Percentiles rank a stretch among this genome's conserved stretches.
phyloP scores from a whole-genome alignment of 1,284 basidiomycete species.

The Leccinum discolor region DNA sequence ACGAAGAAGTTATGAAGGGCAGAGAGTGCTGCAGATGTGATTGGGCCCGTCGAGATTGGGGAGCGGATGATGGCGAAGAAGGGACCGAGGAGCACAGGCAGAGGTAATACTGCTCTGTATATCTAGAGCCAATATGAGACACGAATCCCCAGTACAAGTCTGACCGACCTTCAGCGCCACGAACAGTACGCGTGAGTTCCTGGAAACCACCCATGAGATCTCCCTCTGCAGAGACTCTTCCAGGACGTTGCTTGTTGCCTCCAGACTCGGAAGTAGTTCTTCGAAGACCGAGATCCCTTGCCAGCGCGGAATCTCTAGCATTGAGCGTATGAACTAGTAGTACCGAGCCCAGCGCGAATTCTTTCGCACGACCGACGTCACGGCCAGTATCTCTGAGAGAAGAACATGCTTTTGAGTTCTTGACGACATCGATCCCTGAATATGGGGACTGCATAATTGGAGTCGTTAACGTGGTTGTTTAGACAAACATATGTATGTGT shows the following conservation, averaged over 20 bases:
- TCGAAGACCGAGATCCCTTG: slow-evolving; percentile 73
- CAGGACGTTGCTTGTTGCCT: slow-evolving; percentile 38
- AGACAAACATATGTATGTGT: neutral
- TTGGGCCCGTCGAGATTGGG: slow-evolving; percentile 90
- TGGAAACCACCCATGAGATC: slow-evolving; percentile 92
- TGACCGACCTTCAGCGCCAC: slow-evolving; percentile 72
- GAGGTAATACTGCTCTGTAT: slow-evolving; percentile 47
- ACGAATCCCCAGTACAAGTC: slow-evolving; percentile 6
- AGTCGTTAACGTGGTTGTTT: neutral
- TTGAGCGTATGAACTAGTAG: slow-evolving; percentile 53
- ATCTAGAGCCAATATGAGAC: slow-evolving; percentile 45
- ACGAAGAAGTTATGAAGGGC: slow-evolving; percentile 88
- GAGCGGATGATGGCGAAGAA: slow-evolving; percentile 96
- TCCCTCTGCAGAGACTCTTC: slow-evolving; percentile 59
- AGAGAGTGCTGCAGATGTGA: slow-evolving; percentile 88
- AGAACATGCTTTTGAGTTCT: slow-evolving; percentile 76
- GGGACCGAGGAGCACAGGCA: slow-evolving; percentile 73
- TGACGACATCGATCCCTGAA: slow-evolving; percentile 9
- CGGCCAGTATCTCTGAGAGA: slow-evolving; percentile 86
- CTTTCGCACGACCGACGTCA: slow-evolving; percentile 97
- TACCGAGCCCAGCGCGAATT: slow-evolving; percentile 81
- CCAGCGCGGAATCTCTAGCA: slow-evolving; percentile 63
- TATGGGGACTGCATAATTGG: slow-evolving; percentile 18
- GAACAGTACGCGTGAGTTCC: slow-evolving; percentile 77
- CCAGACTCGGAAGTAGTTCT: slow-evolving; percentile 45